phyloP scores from a whole-genome alignment of 2,329 filamentous ascomycete species.

The Thelonectria blattea region DNA sequence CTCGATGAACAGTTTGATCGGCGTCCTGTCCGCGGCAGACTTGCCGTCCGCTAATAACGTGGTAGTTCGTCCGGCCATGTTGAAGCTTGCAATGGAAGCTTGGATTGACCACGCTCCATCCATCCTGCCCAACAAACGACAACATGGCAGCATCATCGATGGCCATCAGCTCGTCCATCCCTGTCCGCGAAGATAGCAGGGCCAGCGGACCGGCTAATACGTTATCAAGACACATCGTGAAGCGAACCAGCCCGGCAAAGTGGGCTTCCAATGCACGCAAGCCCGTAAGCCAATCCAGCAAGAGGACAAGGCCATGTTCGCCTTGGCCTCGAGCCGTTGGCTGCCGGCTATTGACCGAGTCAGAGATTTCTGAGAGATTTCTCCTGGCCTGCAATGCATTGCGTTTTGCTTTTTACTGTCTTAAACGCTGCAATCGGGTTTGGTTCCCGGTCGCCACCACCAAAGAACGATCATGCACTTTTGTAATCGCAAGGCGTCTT shows the following conservation, averaged over 20 bases:
- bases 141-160: not conserved
- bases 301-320: constrained; percentile 30
- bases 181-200: not conserved
- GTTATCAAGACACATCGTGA: constrained; percentile 17
- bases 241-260: constrained; percentile 18
- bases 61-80: not conserved
- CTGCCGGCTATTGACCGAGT: constrained; percentile 31
- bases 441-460: constrained; percentile 5
- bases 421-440: constrained; percentile 11
- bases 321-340: constrained; percentile 28
- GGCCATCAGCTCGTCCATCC: not conserved
- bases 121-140: not conserved
- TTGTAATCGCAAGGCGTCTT: not conserved
- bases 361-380: constrained; percentile 15
- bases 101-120: not conserved
- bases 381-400: not conserved
- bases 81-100: not conserved
- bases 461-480: not conserved
- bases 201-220: constrained; percentile 18
- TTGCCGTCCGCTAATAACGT: not conserved
- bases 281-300: constrained; percentile 25
- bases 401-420: not conserved
- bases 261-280: constrained; percentile 23
- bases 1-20: constrained; percentile 1
- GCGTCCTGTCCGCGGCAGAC: not conserved